Percentiles rank a stretch among this genome's conserved stretches.
phyloP scores from a whole-genome alignment of 208 protist genomes.

The Porcisia hertigi region DNA sequence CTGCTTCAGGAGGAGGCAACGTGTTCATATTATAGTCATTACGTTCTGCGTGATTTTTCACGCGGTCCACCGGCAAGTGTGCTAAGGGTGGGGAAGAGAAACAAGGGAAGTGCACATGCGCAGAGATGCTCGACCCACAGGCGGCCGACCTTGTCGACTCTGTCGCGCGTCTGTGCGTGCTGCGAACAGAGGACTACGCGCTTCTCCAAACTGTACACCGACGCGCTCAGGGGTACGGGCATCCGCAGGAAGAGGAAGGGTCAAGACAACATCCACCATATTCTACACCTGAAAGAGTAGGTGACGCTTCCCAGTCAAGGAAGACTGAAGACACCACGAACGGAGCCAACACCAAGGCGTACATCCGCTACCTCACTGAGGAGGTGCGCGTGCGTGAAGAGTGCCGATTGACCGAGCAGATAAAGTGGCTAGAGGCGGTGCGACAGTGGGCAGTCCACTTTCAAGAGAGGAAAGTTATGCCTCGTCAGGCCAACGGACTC shows the following conservation, averaged over 20 bases:
- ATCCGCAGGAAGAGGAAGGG: background rate
- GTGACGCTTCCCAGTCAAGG: background rate
- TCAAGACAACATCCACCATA: background rate
- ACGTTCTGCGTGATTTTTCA: background rate
- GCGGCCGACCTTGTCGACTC: constrained; percentile 38
- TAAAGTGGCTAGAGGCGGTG: constrained; percentile 24
- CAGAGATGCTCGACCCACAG: constrained; percentile 37
- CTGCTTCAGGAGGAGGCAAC: background rate
- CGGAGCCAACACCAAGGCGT: constrained; percentile 5
- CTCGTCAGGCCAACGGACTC: background rate
- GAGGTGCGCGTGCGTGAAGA: constrained; percentile 43
- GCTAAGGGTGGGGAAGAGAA: background rate
- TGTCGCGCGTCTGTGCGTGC: constrained; percentile 45
- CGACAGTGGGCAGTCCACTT: constrained; percentile 29
- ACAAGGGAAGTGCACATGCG: no score
- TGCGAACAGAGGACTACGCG: constrained; percentile 48
- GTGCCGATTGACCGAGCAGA: constrained; percentile 24
- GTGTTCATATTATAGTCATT: background rate
- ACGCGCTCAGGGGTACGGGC: background rate
- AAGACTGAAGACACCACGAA: background rate
- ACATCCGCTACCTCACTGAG: constrained; percentile 34
- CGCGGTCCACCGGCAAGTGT: constrained; percentile 3
- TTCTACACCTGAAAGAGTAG: background rate
- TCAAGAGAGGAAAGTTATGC: background rate
- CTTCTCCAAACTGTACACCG: constrained; percentile 37